phyloP scores from a whole-genome alignment of 2,329 filamentous ascomycete species.

The Ceratocystiopsis minuta region DNA sequence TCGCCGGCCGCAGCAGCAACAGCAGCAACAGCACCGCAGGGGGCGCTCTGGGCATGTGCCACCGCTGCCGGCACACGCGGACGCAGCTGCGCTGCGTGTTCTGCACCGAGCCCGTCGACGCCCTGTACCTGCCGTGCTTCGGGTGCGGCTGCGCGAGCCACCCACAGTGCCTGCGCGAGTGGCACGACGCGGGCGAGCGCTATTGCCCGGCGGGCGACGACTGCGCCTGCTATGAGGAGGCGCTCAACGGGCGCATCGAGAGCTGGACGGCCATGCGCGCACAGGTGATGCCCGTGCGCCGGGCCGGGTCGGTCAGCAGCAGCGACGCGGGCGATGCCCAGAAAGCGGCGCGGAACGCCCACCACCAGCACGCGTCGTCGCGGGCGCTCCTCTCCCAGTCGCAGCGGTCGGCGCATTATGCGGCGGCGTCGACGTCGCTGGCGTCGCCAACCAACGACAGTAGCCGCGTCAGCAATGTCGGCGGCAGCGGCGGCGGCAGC shows the following conservation, averaged over 20 bases:
- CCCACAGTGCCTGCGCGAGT: constrained; percentile 38
- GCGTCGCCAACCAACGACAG: constrained; percentile 4
- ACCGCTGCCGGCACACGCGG: constrained; percentile 35
- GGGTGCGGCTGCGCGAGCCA: constrained; percentile 45
- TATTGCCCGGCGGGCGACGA: constrained; percentile 47
- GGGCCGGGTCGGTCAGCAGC: not conserved
- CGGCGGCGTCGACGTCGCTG: constrained; percentile 6
- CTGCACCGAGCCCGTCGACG: constrained; percentile 41
- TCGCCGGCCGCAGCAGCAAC: constrained; percentile 13
- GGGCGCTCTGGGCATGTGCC: constrained; percentile 27
- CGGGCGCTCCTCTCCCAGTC: constrained; percentile 8
- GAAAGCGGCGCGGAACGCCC: too few relatives aligned
- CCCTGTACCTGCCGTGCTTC: constrained; percentile 42
- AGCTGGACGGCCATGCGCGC: constrained; percentile 40
- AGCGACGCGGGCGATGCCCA: not conserved
- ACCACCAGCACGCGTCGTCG: not conserved
- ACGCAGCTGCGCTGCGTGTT: constrained; percentile 43
- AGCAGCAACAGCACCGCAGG: not conserved
- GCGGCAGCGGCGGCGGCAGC: not conserved
- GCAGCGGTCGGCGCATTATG: constrained; percentile 9
- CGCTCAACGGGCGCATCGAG: constrained; percentile 38
- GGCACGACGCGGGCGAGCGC: constrained; percentile 37
- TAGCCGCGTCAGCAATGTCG: too few relatives aligned
- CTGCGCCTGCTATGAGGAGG: constrained; percentile 41
- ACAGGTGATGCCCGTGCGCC: constrained; percentile 12